Percentiles rank a stretch among this genome's conserved stretches.
These are phyloP conservation scores for Komagataella pseudopastoris DNA, from an alignment of 805 yeast genomes.

Conservation along the genomic window DNA sequence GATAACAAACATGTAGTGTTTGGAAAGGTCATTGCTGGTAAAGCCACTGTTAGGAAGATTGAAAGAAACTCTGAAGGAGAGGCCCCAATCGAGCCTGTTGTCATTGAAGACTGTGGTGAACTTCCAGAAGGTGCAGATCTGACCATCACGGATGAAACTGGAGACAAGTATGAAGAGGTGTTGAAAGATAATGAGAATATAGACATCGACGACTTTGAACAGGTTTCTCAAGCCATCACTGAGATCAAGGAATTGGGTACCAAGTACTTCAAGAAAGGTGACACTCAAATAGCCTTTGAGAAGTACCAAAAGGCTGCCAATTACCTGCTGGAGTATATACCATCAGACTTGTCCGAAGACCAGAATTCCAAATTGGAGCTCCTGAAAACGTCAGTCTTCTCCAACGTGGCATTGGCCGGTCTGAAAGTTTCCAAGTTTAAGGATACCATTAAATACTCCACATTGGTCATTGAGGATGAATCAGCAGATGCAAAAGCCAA, in stretches of 20 bases:
- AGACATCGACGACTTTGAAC: conserved; percentile 42
- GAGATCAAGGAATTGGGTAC: conserved; percentile 71
- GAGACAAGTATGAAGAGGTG: conserved; percentile 68
- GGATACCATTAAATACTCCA: conserved; percentile 44
- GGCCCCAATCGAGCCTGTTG: conserved; percentile 58
- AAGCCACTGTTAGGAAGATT: conserved; percentile 62
- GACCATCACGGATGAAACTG: conserved; percentile 61
- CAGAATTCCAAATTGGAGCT: conserved; percentile 34
- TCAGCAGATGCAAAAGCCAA: conserved; percentile 48
- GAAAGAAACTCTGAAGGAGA: conserved; percentile 66
- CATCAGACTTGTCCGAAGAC: conserved; percentile 48
- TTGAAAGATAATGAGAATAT: conserved; percentile 63
- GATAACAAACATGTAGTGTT: conserved; percentile 96
- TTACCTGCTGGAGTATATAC: conserved; percentile 61
- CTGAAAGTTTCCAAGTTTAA: conserved; percentile 45
- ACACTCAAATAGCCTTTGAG: conserved; percentile 37
- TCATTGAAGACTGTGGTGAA: conserved; percentile 69
- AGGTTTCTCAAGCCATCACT: conserved; percentile 54
- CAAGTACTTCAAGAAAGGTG: conserved; percentile 51
- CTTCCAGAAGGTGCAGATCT: conserved; percentile 42
- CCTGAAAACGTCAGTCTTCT: conserved; percentile 47
- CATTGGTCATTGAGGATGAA: conserved; percentile 52
- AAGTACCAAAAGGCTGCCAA: conserved; percentile 66
- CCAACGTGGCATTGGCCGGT: conserved; percentile 67
- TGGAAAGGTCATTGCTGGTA: conserved; percentile 79